Percentiles rank a stretch among this genome's conserved stretches.
phyloP scores from a whole-genome alignment of 139 green algal genomes.

The Micractinium conductrix region DNA sequence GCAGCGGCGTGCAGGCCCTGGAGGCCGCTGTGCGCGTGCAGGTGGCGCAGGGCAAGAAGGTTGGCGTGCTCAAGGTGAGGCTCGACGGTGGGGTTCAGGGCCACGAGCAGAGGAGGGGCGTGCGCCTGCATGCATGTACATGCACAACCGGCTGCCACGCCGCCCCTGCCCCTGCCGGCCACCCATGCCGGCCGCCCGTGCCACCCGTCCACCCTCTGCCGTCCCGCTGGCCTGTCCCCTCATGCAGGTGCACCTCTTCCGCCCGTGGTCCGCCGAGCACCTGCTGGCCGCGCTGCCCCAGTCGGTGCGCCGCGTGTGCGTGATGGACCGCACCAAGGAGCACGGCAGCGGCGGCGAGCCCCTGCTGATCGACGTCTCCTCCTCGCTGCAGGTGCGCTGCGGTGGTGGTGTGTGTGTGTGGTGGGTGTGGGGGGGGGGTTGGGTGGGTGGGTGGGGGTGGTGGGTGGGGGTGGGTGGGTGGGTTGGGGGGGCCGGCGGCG shows the following conservation, averaged over 20 bases:
- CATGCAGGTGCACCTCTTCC: constrained; percentile 56
- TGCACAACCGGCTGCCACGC: neutral
- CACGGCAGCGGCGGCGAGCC: constrained; percentile 47
- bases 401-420: no score
- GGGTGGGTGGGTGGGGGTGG: no score
- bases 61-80: constrained; percentile 58
- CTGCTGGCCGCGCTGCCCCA: constrained; percentile 53
- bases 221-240: neutral
- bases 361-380: constrained; percentile 47
- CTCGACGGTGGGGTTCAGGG: neutral
- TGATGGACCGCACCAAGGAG: constrained; percentile 71
- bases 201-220: no score
- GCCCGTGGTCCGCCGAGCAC: constrained; percentile 56
- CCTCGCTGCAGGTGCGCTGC: no score
- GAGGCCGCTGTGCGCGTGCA: constrained; percentile 51
- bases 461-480: no score
- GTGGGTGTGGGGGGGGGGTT: no score
- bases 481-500: no score
- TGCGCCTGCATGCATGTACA: neutral
- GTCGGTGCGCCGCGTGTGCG: constrained; percentile 43
- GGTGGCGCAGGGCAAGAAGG: constrained; percentile 44
- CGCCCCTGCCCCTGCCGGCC: neutral
- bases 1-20: constrained; percentile 50
- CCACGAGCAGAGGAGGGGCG: no score
- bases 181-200: neutral